Base-by-base conservation (phyloP, 805 yeast genomes). In the Wickerhamiella hasegawae region DNA sequence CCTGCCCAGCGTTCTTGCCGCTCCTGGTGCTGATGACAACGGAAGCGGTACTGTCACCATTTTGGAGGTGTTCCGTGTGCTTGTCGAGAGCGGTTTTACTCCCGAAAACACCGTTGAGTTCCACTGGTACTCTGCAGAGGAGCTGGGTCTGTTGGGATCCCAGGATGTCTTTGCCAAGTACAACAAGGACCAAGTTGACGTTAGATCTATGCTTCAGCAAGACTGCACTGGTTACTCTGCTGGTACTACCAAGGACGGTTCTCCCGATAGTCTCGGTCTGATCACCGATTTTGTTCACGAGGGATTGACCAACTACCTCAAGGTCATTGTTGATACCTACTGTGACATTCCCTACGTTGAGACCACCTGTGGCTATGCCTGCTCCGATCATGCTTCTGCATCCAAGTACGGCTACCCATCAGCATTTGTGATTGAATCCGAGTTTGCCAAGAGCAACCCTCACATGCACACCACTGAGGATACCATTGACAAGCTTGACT, bases 11-110 rank as follows among this genome's bases (percentile, higher is more conserved):
- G 6, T 21, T 6, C 4, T 16, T 9, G 31, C 18, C 10, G 82
- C 94, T 0, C 95, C 95, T 1, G 97, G 97, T 3, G 96, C 94
- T 3, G 97, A 87, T 52, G 97, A 87, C 52, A 80, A 85, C 54
- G 93, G 94, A 2, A 72, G 85, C 3, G 97, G 96, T 8, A 76
- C 85, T 4, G 73, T 77, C 3, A 76, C 93, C 2, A 68, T 71
- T 22, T 55, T 84, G 36, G 93, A 84, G 53, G 73, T 84, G 1
- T 66, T 84, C 46, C 66, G 90, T 44, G 56, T 79, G 12, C 57
- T 82, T 19, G 54, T 68, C 5, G 61, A 58, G 24, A 42, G 54
- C 18, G 59, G 62, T 0, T 65, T 66, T 44, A 47, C 57, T 39
- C 83, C 85, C 11, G 58, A 66, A 29, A 81, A 83, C 56, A 71